Base-by-base conservation (phyloP, 2,329 filamentous ascomycete species). In the Phoma sp. region DNA sequence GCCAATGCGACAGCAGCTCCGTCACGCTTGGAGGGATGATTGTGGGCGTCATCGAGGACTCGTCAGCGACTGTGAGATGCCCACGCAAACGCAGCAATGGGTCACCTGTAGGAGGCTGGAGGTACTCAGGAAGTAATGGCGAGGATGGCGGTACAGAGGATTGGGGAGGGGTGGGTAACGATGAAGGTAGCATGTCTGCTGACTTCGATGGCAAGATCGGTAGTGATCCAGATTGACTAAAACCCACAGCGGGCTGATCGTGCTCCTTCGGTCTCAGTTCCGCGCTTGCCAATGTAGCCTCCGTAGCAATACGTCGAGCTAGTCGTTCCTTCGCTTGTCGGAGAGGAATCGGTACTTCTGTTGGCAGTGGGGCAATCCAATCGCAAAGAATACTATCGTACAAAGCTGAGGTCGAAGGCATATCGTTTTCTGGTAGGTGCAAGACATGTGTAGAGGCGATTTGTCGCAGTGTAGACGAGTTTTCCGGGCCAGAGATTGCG, bases 1-100 rank as follows among this genome's bases (percentile, higher is more conserved):
- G 57, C 79, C 78, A 81, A 49, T 80, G 78, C 26, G 68, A 61
- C 5, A 80, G 68, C 14, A 80, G 57, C 33, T 72, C 69, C 18
- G 59, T 64, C 5, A 79, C 63, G 14, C 62, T 68, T 12, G 69
- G 66, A 1, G 74, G 65, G 0, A 78, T 59, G 1, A 62, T 33
- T 53, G 60, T 40, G 5, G 34, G 39, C 11, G 28, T 40, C 33
- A 12, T n/a, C 1, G 17, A 3, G 2, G 33, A 18, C 4, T 61
- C 59, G 33, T 71, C 72, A 6, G 58, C 60, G 39, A 78, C 73
- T 1, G 60, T 61, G 2, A 77, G 71, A 60, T 77, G 74, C 39
- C 66, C 72, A 33, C 67, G 66, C 2, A 81, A 64, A 4, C 76
- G 73, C 14, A 60, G 52, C 2, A 73, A 11, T 15, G 70, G 62